Evolutionary conservation across 2,329 filamentous ascomycete genomes (phyloP).

Genomic region (Colletotrichum lini): DNA sequence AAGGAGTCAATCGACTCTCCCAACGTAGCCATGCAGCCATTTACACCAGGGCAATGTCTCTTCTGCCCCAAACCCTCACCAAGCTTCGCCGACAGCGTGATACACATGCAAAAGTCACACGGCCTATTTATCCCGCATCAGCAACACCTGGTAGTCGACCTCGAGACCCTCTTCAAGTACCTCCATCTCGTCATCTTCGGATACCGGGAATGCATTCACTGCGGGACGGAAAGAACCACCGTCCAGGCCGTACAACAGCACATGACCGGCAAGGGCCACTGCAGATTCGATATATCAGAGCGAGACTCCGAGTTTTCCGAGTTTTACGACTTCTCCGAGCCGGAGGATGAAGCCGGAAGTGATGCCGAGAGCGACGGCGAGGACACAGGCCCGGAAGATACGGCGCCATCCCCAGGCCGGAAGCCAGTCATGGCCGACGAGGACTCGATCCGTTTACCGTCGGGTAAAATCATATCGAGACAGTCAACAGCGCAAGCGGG

Average conservation of each 20-base stretch:
- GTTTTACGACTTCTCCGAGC: constrained; percentile 52
- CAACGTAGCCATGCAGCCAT: constrained; percentile 36
- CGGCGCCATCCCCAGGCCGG: not conserved
- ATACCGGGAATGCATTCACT: constrained; percentile 66
- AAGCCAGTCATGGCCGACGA: constrained; percentile 43
- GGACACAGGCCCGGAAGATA: not conserved
- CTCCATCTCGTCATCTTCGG: constrained; percentile 63
- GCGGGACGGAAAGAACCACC: constrained; percentile 59
- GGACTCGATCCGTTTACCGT: constrained; percentile 52
- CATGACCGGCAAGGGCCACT: constrained; percentile 65
- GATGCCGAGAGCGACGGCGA: constrained; percentile 24
- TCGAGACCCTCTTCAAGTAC: constrained; percentile 62
- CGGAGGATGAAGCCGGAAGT: constrained; percentile 39
- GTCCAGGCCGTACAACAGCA: constrained; percentile 64
- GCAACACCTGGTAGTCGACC: constrained; percentile 58
- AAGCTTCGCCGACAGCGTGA: constrained; percentile 54
- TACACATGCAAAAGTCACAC: constrained; percentile 65
- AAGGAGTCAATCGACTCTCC: not conserved
- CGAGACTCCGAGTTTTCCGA: constrained; percentile 55
- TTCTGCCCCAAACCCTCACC: constrained; percentile 56
- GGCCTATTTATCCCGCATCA: constrained; percentile 59
- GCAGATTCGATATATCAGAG: constrained; percentile 55
- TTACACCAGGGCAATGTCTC: constrained; percentile 54
- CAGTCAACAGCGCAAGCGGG: constrained; percentile 38
- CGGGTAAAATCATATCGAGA: constrained; percentile 53